Percentiles rank a stretch among this genome's conserved stretches.
These are phyloP conservation scores for Tubosaeta brunneosetosa DNA, from an alignment of 768 basidiomycete genomes.

Conservation along the genomic window DNA sequence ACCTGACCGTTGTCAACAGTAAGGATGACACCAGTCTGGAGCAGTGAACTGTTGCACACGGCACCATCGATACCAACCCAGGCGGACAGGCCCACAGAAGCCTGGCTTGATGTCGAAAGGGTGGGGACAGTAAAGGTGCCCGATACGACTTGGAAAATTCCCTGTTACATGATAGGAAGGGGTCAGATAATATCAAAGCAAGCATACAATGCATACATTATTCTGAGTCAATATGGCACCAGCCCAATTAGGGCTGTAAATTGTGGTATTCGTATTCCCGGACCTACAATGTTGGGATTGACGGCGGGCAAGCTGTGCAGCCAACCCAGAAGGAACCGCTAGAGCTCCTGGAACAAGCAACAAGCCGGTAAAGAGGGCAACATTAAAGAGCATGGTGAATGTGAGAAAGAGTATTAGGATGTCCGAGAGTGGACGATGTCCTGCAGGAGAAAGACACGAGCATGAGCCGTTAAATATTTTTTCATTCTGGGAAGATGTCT, in stretches of 20 bases:
- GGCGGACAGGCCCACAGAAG: background rate
- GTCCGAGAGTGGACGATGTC: background rate
- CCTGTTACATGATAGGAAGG: background rate
- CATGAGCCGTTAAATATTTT: background rate
- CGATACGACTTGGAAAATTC: slow-evolving; percentile 1
- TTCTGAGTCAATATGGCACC: background rate
- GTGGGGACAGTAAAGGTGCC: slow-evolving; percentile 5
- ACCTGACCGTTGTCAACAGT: background rate
- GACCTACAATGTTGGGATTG: background rate
- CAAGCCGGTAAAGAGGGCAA: background rate
- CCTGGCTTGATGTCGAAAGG: background rate
- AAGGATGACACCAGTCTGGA: slow-evolving; percentile 3
- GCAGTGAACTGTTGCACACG: background rate
- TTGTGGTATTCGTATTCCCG: background rate
- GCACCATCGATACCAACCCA: slow-evolving; percentile 10
- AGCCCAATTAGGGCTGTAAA: background rate
- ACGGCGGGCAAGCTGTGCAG: background rate
- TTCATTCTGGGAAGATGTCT: background rate
- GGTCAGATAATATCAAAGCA: background rate
- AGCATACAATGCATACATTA: background rate
- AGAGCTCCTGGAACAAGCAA: background rate
- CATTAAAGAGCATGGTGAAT: background rate
- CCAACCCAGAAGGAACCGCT: background rate
- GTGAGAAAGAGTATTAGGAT: background rate
- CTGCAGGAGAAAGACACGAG: background rate